Base-by-base conservation (phyloP, 805 yeast species). In the Wickerhamomyces kurtzmanii region DNA sequence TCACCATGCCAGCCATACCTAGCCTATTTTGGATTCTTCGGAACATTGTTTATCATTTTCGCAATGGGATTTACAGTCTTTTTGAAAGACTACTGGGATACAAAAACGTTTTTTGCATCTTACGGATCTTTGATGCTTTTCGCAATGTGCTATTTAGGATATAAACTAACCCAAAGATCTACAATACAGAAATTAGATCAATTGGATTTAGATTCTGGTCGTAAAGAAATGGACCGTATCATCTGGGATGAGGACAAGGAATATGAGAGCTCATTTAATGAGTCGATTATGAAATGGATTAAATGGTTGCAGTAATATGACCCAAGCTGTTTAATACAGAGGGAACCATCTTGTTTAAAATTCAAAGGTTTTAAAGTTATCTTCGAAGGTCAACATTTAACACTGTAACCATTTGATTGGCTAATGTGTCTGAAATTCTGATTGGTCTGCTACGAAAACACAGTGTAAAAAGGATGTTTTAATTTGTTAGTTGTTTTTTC, bases 151-250 rank as follows among this genome's bases (percentile, higher is more conserved):
- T 79, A 68, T 40, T 12, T 61, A 17, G 68, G 71, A 1, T 76
- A 78, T 51, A 75, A 74, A 43, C 23, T 73, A 1, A 44, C 74
- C 11, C 67, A 73, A 33, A 71, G 83, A 8, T 75, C 87, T 2
- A 67, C 72, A 37, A 57, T 77, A 8, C 81, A 74, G 29, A 65
- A 82, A 27, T 54, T 82, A 25, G 87, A 80, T 39, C 77, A 81
- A 25, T 48, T 84, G 34, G 94, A 85, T 50, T 66, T 80, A 47
- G 94, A 85, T 49, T 68, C 84, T 0, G 94, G 94, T 3, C 60
- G 94, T 42, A 64, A 91, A 28, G 94, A 84, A 47, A 72, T 77
- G 55, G 95, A 85, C 51, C 59, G 85, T 27, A 70, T 71, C 37
- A 71, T 75, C 14, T 83, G 94, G 93, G 84, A 77, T 39, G 91